phyloP scores from a whole-genome alignment of 176 grass and related monocot genomes.

The Rhipidocladum racemiflorum region DNA sequence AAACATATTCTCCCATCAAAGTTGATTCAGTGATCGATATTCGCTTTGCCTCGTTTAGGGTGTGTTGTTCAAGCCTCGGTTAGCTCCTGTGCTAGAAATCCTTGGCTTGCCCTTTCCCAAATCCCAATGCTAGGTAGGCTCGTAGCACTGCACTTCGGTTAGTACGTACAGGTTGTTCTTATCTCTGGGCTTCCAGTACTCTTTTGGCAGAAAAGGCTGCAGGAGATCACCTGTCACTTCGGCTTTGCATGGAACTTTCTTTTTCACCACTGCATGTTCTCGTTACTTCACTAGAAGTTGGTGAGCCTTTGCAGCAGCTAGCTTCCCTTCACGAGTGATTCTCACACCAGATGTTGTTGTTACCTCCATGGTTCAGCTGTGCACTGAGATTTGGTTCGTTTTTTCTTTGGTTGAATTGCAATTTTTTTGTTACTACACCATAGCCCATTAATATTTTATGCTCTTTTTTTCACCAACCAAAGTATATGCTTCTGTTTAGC shows the following conservation, averaged over 20 bases:
- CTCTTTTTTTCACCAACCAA: background rate
- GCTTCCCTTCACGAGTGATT: background rate
- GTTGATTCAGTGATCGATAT: background rate
- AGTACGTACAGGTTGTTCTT: background rate
- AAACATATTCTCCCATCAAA: background rate
- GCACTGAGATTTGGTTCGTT: background rate
- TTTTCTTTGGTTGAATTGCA: background rate
- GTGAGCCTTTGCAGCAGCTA: background rate
- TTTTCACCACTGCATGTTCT: conserved; percentile 6
- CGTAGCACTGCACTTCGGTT: background rate
- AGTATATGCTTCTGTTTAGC: background rate
- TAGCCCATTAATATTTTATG: conserved; percentile 37
- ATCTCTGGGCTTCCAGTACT: conserved; percentile 30
- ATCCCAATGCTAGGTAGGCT: background rate
- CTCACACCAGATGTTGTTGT: background rate
- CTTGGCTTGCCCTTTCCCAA: background rate
- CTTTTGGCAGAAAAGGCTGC: conserved; percentile 38
- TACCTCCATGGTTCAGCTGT: background rate
- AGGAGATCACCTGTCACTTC: conserved; percentile 13
- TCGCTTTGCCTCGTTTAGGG: background rate
- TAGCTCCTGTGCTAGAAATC: conserved; percentile 8
- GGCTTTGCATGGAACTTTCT: conserved; percentile 28
- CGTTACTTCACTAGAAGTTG: background rate
- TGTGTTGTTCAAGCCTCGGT: background rate
- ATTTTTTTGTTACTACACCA: background rate